Base-by-base conservation (phyloP, 176 grass and related monocot species). In the Alloteropsis semialata region DNA sequence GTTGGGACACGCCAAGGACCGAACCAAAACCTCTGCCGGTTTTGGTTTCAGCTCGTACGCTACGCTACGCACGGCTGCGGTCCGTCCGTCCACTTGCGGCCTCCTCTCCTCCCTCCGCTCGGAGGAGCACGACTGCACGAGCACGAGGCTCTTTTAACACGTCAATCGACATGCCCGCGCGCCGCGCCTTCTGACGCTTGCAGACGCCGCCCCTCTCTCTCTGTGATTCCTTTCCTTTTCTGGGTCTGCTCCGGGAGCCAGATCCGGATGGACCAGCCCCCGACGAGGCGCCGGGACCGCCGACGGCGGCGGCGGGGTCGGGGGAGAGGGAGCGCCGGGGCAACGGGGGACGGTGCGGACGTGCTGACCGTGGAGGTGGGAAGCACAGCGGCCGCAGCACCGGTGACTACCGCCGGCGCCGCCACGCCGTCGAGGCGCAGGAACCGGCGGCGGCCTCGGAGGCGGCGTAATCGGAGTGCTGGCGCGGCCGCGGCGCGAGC, bases 261-360 rank as follows among this genome's bases (percentile, higher is more conserved):
- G 78, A 87, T 81, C 70, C 53, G 85, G 78, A 87, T 75, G 86
- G 80, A 84, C 69, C 44, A 74, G 58, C 74, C 65, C 42, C 17
- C 66, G 42, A 24, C 55, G 53, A 42, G 17, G 30, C 5, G 29
- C 14, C 59, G 34, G 66, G 7, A 18, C 65, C 17, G 56, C 17
- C 36, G 61, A 6, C 61, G 82, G 34, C 34, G 37, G 48, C 7
- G 63, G 28, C 38, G 51, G 48, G 24, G 29, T 18, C 6, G 25
- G 18, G 27, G 15, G 55, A 41, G 38, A 41, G 55, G 55, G n/a
- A 58, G n/a, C 1, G 79, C 45, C 0, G 43, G 63, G 33, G 53
- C 57, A 56, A 8, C 44, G 63, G 42, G 5, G 56, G 44, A 2
- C 56, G n/a, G 32, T 10, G 49, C 71, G 42, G 72, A 10, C 79